Evolutionary conservation across 2,329 filamentous ascomycete genomes (phyloP).

Genomic region (Leptographium wingfieldii): DNA sequence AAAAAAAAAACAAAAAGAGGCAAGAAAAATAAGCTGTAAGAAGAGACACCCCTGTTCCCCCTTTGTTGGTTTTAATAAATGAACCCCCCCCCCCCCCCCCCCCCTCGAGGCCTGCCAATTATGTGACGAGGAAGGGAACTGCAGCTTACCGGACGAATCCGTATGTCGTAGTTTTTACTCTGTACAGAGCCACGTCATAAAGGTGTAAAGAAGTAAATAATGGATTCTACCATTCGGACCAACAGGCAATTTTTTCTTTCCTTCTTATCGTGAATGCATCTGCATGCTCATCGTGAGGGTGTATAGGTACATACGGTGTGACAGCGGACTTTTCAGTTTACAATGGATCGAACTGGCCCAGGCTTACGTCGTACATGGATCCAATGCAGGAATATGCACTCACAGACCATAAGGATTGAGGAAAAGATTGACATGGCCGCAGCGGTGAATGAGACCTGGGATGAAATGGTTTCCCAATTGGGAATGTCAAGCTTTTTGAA

Average conservation of each 20-base stretch:
- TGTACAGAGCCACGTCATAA: neutral
- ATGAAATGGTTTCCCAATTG: too few species aligned
- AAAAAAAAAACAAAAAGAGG: neutral
- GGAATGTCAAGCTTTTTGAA: too few species aligned
- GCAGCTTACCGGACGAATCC: neutral
- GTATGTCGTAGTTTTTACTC: neutral
- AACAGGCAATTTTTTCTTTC: neutral
- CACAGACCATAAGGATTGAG: too few species aligned
- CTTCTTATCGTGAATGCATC: neutral
- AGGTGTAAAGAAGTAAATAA: neutral
- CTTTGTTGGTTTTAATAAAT: too few species aligned
- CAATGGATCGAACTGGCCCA: too few species aligned
- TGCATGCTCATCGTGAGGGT: neutral
- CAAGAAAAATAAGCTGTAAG: neutral
- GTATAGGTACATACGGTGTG: neutral
- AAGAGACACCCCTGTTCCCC: neutral
- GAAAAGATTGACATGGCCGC: too few species aligned
- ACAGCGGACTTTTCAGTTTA: neutral
- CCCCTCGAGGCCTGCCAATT: too few species aligned
- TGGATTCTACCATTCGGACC: neutral
- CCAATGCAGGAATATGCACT: too few species aligned
- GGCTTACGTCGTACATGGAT: too few species aligned
- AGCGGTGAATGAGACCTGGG: too few species aligned
- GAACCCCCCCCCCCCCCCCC: too few species aligned
- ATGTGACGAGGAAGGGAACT: too few species aligned